These are phyloP conservation scores for Wickerhamomyces rabaulensis DNA, from an alignment of 805 yeast species.

Conservation along the genomic window DNA sequence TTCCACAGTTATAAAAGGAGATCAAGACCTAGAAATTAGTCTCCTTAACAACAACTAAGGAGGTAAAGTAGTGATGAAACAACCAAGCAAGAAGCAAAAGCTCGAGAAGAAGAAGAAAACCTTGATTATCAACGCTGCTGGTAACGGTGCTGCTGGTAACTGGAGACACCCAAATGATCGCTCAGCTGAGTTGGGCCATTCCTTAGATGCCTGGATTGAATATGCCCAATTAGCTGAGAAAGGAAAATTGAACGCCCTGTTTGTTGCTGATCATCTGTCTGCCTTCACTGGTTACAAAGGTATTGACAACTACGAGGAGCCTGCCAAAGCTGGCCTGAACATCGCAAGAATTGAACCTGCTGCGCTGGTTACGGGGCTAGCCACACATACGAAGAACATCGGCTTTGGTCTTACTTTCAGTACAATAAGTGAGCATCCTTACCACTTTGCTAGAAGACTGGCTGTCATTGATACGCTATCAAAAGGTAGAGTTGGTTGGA, in stretches of 20 bases:
- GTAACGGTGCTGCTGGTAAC: constrained; percentile 20
- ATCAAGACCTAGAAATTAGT: background rate
- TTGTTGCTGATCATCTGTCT: constrained; percentile 36
- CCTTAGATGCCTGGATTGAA: constrained; percentile 30
- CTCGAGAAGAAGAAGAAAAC: constrained; percentile 2
- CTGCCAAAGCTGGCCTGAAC: constrained; percentile 24
- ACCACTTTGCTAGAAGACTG: constrained; percentile 27
- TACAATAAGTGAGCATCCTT: constrained; percentile 40
- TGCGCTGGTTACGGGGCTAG: constrained; percentile 30
- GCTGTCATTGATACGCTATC: constrained; percentile 35
- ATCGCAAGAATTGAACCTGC: constrained; percentile 31
- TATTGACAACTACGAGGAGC: constrained; percentile 28
- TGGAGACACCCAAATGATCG: constrained; percentile 25
- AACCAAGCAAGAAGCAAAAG: constrained; percentile 1
- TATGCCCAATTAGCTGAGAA: constrained; percentile 30
- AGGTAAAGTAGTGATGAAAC: background rate
- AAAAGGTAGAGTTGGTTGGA: constrained; percentile 42
- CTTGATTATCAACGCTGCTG: constrained; percentile 4
- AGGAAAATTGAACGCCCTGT: constrained; percentile 34
- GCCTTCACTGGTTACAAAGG: constrained; percentile 36
- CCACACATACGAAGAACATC: constrained; percentile 34
- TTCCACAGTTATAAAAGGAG: background rate
- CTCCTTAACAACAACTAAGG: background rate
- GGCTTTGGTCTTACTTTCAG: constrained; percentile 37
- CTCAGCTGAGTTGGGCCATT: constrained; percentile 3